Evolutionary conservation across 305 asterid genomes (phyloP).

Genomic region (Fraxinus nigra): DNA sequence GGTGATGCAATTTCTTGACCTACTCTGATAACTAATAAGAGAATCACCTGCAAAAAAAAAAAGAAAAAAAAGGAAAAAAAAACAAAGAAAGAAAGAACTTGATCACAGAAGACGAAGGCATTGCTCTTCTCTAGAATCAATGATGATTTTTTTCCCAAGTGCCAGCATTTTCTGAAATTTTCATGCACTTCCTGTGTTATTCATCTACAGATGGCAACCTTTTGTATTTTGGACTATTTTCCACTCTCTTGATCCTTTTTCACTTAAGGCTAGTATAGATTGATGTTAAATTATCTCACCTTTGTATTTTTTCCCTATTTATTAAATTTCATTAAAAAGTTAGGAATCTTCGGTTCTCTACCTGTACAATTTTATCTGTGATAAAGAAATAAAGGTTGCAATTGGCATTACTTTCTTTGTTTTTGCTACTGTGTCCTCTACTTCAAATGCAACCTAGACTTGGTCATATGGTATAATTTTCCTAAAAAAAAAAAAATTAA

Average conservation of each 20-base stretch:
- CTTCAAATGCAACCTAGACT: not conserved
- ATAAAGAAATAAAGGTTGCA: not conserved
- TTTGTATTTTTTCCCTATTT: not conserved
- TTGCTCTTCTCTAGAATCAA: not conserved
- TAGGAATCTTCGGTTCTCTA: not conserved
- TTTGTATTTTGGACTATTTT: not conserved
- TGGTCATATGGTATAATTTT: not conserved
- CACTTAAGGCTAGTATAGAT: not conserved
- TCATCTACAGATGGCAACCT: not conserved
- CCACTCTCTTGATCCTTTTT: not conserved
- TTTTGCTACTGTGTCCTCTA: constrained; percentile 7
- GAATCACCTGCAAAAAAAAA: not conserved
- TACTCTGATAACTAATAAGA: not conserved
- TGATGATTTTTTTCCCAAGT: not conserved
- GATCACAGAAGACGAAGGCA: not conserved
- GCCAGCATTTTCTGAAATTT: not conserved
- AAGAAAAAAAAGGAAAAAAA: not conserved
- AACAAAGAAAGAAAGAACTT: not conserved
- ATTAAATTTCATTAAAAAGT: not conserved
- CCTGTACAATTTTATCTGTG: not conserved
- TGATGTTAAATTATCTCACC: constrained; percentile 14
- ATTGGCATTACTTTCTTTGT: not conserved
- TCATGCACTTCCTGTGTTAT: not conserved
- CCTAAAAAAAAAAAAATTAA: too few species aligned
- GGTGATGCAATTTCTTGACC: not conserved